phyloP scores from a whole-genome alignment of 176 grass and related monocot species.

The Canna indica region DNA sequence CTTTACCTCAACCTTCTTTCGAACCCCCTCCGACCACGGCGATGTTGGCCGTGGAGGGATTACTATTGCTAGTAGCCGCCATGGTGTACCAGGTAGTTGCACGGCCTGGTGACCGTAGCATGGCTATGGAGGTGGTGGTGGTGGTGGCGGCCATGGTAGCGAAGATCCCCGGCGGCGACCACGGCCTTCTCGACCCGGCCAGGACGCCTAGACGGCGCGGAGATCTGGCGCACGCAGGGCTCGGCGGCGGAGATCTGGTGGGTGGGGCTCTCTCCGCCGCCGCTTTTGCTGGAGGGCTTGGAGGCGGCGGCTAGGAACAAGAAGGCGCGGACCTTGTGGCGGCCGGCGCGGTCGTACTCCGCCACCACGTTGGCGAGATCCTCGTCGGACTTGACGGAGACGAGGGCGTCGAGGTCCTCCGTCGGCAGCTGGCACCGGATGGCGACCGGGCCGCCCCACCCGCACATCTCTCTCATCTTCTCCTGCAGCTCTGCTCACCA shows the following conservation, averaged over 20 bases:
- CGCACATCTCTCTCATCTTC: conserved; percentile 9
- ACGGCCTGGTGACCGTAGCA: background rate
- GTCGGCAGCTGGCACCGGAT: conserved; percentile 68
- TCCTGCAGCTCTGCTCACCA: conserved; percentile 4
- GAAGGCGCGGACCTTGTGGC: conserved; percentile 1
- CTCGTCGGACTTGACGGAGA: conserved; percentile 75
- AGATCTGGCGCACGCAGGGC: background rate
- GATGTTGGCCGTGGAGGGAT: background rate
- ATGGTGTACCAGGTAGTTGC: background rate
- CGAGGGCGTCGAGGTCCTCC: conserved; percentile 78
- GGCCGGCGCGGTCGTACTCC: conserved; percentile 39
- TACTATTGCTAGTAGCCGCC: background rate
- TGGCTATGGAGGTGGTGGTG: conserved; percentile 6
- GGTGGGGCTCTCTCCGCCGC: background rate
- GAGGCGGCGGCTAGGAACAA: background rate
- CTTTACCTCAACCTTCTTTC: background rate
- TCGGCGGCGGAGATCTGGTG: background rate
- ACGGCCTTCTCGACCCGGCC: background rate
- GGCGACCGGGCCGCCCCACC: background rate
- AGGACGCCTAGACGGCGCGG: background rate
- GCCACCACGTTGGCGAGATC: conserved; percentile 86
- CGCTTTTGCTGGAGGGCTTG: background rate
- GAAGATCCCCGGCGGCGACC: background rate
- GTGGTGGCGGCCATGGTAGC: background rate
- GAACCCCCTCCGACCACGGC: background rate